Conservation (phyloP, 2,329 filamentous ascomycete species). For the Ophiostoma sp. region DNA sequence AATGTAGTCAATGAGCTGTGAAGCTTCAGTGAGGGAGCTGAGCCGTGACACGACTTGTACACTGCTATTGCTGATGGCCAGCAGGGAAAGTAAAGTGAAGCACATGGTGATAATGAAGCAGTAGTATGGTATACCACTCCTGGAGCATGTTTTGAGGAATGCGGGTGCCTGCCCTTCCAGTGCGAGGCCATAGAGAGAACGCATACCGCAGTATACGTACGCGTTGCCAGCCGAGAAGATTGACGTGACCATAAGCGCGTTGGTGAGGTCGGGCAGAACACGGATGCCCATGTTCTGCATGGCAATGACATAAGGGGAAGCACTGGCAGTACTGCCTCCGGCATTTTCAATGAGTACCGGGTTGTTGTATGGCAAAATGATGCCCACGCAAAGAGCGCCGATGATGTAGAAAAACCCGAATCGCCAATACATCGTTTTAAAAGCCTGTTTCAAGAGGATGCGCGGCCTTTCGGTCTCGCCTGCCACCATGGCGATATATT, state of each 20-base stretch:
- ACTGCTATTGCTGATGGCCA: constrained; percentile 37
- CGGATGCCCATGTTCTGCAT: constrained; percentile 61
- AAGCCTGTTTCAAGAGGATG: constrained; percentile 60
- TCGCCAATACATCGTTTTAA: constrained; percentile 63
- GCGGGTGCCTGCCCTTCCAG: constrained; percentile 39
- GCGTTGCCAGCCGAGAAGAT: constrained; percentile 57
- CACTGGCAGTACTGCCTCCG: constrained; percentile 41
- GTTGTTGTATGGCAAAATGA: constrained; percentile 59
- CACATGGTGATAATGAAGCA: constrained; percentile 36
- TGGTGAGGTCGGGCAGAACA: constrained; percentile 62
- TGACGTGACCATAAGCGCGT: constrained; percentile 53
- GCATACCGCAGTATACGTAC: constrained; percentile 46
- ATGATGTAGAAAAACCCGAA: constrained; percentile 65
- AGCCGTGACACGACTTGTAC: constrained; percentile 39
- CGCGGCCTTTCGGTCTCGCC: constrained; percentile 63
- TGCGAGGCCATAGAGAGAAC: constrained; percentile 38
- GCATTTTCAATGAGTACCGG: constrained; percentile 39
- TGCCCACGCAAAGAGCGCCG: constrained; percentile 60
- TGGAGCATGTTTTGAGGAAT: constrained; percentile 33
- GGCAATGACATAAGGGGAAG: constrained; percentile 64
- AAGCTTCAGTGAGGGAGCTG: constrained; percentile 39
- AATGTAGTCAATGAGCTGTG: constrained; percentile 41
- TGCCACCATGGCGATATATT: constrained; percentile 63
- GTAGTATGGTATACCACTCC: constrained; percentile 37
- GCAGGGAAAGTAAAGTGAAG: constrained; percentile 38